Percentiles rank a stretch among this genome's conserved stretches.
phyloP scores from a whole-genome alignment of 2,329 filamentous ascomycete species.

The Ascomycota sp. region DNA sequence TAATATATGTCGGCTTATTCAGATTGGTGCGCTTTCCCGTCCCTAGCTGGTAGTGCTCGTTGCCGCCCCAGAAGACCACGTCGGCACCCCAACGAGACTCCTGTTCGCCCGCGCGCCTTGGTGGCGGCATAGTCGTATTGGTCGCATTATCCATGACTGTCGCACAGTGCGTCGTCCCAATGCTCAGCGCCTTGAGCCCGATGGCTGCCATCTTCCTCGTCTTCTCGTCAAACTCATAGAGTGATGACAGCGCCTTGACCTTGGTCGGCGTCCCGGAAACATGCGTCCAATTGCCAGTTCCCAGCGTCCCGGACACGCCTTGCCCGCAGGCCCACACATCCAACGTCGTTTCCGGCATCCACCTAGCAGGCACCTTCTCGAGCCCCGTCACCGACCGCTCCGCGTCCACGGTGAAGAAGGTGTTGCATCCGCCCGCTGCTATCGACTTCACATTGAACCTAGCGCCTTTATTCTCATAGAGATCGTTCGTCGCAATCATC shows the following conservation, averaged over 20 bases:
- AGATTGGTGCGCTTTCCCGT: conserved; percentile 76
- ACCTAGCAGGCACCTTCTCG: conserved; percentile 9
- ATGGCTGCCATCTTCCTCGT: conserved; percentile 53
- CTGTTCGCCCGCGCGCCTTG: conserved; percentile 37
- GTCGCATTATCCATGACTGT: conserved; percentile 72
- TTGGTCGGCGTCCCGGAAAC: conserved; percentile 58
- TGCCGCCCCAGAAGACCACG: conserved; percentile 83
- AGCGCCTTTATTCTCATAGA: conserved; percentile 49
- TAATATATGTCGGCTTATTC: conserved; percentile 56
- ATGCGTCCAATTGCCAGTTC: conserved; percentile 79
- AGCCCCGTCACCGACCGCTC: conserved; percentile 19
- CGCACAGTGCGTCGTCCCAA: conserved; percentile 62
- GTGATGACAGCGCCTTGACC: conserved; percentile 61
- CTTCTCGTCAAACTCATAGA: conserved; percentile 73
- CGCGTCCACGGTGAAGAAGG: conserved; percentile 72
- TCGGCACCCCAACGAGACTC: conserved; percentile 78
- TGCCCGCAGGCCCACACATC: conserved; percentile 79
- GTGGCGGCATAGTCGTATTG: conserved; percentile 36
- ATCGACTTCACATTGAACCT: conserved; percentile 52
- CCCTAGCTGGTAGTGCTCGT: conserved; percentile 83
- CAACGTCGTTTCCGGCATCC: conserved; percentile 11
- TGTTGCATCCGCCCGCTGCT: conserved; percentile 70
- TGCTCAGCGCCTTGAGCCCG: conserved; percentile 48
- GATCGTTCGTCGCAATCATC: conserved; percentile 45
- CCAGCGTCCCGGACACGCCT: conserved; percentile 66